Evolutionary conservation across 2,329 filamentous ascomycete species (phyloP), one percentile per base, ranked within the genome.

Genomic region (Stemphylium lycopersici): DNA sequence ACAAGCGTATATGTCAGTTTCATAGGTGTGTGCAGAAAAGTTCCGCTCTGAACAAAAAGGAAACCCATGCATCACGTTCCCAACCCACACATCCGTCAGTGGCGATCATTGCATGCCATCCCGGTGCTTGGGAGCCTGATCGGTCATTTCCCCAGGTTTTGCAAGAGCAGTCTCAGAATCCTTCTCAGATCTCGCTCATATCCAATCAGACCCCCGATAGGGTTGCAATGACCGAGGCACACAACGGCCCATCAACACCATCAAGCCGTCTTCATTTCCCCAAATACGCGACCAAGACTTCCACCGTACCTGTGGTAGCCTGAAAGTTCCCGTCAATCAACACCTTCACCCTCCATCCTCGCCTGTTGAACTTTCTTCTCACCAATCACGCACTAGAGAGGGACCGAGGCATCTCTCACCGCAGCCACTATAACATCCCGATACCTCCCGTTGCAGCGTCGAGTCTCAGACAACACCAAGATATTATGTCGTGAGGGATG

Each of bases 51-150:
- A 32, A 36, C 32, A 5, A 18, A 5, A 20, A 45, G 26, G 26
- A 45, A 26, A 18, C 32, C 42, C 32, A 32, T 45, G 42, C 16
- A 45, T 26, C 15, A 8, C n/a, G 20, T 8, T 45, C 7, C 6
- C 32, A 34, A 18, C 20, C 42, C 20, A 26, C 8, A 20, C 8
- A 36, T 24, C 7, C 26, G 26, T 32, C 16, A n/a, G 47, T 34
- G 55, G 39, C 47, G 51, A 60, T 58, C 51, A 43, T 56, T 13
- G 33, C 24, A 40, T 52, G 40, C n/a, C 40, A 50, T 49, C 57
- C 57, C 31, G 57, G 57, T 55, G 37, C 51, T 58, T 58, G 57
- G 57, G 37, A 56, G 36, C 42, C 42, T n/a, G 22, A 45, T 31
- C 37, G 50, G 42, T 31, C n/a, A 33, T 39, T 43, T 36, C 26